Evolutionary conservation across 495 filamentous ascomycete species (phyloP), one percentile per base, ranked within the genome.

Genomic region (Aspergillus sparsus): DNA sequence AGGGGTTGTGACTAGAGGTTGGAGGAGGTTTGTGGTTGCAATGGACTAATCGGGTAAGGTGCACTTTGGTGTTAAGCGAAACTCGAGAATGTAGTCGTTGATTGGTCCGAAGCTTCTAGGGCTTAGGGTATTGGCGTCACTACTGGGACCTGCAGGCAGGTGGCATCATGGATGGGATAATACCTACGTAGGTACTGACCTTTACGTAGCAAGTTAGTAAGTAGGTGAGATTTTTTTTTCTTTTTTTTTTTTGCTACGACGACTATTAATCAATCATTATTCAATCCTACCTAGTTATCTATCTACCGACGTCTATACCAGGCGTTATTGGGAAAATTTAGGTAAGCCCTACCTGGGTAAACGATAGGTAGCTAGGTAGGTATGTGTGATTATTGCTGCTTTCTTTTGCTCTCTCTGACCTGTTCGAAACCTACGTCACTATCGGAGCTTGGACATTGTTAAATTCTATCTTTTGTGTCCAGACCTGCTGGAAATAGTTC

Each of bases 111-210:
- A 50, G 54, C 45, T 53, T 52, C 61, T 71, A 71, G 68, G 68
- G 68, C 68, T 71, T 71, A 66, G 66, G 68, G 68, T 65, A 68
- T 63, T 61, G 53, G 62, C 63, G 66, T 69, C 64, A 68, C 21
- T 27, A 27, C 63, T 55, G 41, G 50, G 55, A 51, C 60, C 42
- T 51, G 55, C 55, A 36, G 45, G 55, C 55, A 36, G 45, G 64
- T 67, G 58, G 56, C 57, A 68, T 68, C 60, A 62, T 68, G 41
- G 60, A 45, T 35, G 45, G 21, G 33, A 49, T 37, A 35, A 49
- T 33, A 18, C 10, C 46, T 21, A 16, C 10, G 18, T n/a, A n/a
- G 6, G 37, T 18, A 11, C n/a, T n/a, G n/a, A n/a, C 36, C 53
- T 55, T 12, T 5, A 41, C 11, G 37, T 10, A 41, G 37, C 37